Conservation (phyloP, 2,329 filamentous ascomycete species). For the Rugonectria rugulosa region DNA sequence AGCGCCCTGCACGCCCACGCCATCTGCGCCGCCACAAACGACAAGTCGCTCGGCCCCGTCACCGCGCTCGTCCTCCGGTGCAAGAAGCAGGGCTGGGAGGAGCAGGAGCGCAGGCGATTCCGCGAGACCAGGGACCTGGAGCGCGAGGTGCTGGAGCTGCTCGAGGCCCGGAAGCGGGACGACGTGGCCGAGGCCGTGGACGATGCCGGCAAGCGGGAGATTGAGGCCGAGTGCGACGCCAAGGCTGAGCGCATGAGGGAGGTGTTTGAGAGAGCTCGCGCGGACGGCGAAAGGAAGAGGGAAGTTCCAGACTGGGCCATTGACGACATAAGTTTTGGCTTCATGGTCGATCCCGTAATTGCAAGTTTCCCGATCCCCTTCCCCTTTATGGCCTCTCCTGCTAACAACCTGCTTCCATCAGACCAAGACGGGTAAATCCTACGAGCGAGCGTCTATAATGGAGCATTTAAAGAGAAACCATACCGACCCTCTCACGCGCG, state of each 20-base stretch:
- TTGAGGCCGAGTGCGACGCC: conserved; percentile 54
- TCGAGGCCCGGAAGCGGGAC: conserved; percentile 57
- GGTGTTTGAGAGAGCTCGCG: conserved; percentile 62
- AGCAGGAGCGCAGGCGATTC: conserved; percentile 68
- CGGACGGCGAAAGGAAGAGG: conserved; percentile 53
- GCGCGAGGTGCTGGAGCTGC: conserved; percentile 61
- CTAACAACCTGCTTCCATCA: conserved; percentile 34
- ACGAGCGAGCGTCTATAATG: conserved; percentile 84
- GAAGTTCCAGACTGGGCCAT: conserved; percentile 79
- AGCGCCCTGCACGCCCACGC: conserved; percentile 77
- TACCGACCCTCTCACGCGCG: conserved; percentile 85
- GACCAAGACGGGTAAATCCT: conserved; percentile 89
- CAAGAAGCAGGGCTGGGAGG: conserved; percentile 88
- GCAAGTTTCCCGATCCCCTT: conserved; percentile 46
- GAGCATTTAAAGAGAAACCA: conserved; percentile 81
- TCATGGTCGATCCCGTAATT: conserved; percentile 76
- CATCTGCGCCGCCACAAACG: conserved; percentile 68
- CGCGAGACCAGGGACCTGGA: conserved; percentile 66
- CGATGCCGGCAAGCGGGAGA: conserved; percentile 57
- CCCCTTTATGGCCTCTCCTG: background rate
- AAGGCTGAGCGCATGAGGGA: conserved; percentile 55
- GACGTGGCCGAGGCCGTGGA: conserved; percentile 50
- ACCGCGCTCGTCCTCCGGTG: conserved; percentile 78
- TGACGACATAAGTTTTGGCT: conserved; percentile 77
- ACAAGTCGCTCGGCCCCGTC: conserved; percentile 73